phyloP scores from a whole-genome alignment of 1,139 yeast genomes.

The Lodderomyces elongisporus region DNA sequence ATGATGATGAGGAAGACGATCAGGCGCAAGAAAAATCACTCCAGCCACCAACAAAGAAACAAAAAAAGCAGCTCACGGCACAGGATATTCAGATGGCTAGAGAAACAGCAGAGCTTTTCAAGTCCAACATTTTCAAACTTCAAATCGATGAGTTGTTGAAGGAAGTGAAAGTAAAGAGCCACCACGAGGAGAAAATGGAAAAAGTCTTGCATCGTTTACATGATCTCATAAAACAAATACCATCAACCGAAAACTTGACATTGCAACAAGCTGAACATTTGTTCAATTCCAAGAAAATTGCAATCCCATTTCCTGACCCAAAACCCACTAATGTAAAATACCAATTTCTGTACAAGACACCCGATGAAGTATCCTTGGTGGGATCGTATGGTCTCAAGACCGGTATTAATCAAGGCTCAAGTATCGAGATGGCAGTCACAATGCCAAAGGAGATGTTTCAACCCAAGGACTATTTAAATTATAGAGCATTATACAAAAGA shows the following conservation, averaged over 20 bases:
- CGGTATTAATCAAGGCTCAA: slow-evolving; percentile 53
- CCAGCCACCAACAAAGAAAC: slow-evolving; percentile 28
- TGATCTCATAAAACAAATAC: slow-evolving; percentile 60
- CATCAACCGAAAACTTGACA: slow-evolving; percentile 47
- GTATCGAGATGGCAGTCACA: slow-evolving; percentile 73
- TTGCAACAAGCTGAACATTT: slow-evolving; percentile 48
- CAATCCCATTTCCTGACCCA: slow-evolving; percentile 87
- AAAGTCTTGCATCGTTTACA: slow-evolving; percentile 74
- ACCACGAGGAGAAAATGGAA: slow-evolving; percentile 62
- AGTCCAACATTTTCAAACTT: slow-evolving; percentile 87
- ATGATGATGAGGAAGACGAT: slow-evolving; percentile 13
- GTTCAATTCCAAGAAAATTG: slow-evolving; percentile 46
- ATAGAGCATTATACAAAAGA: slow-evolving; percentile 83
- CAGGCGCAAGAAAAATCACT: slow-evolving; percentile 12
- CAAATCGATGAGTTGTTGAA: slow-evolving; percentile 87
- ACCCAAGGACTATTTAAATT: slow-evolving; percentile 84
- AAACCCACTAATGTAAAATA: slow-evolving; percentile 69
- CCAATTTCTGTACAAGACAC: slow-evolving; percentile 65
- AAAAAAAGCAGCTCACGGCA: slow-evolving; percentile 50
- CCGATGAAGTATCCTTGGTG: slow-evolving; percentile 70
- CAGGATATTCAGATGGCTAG: slow-evolving; percentile 88
- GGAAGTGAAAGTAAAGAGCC: slow-evolving; percentile 71
- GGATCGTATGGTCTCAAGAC: slow-evolving; percentile 91
- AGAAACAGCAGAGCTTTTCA: slow-evolving; percentile 90
- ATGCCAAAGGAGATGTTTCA: slow-evolving; percentile 77